Evolutionary conservation across 208 protist genomes (phyloP).

Genomic region (Trypanosoma scelopori): DNA sequence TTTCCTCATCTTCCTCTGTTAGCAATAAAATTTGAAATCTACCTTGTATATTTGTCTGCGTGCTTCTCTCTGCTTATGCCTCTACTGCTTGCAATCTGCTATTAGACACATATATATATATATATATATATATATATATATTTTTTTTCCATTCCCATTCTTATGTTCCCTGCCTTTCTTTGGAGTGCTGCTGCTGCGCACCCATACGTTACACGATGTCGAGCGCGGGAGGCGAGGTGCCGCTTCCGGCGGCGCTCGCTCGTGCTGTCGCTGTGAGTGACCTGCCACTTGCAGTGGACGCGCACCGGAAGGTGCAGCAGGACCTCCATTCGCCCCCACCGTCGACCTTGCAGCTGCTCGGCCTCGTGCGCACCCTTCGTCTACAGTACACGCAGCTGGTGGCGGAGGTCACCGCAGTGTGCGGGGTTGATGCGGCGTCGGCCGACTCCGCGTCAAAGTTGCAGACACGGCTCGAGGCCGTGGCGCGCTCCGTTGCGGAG

Average conservation of each 20-base stretch:
- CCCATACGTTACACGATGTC: background rate
- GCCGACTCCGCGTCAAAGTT: background rate
- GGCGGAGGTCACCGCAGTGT: background rate
- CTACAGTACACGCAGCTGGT: slow-evolving; percentile 15
- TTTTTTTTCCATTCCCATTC: no score
- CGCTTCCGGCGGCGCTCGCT: slow-evolving; percentile 5
- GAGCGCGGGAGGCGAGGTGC: background rate
- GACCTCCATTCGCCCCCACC: background rate
- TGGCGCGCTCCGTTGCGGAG: slow-evolving; percentile 17
- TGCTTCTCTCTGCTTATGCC: no score
- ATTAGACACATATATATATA: no score
- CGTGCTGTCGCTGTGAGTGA: background rate
- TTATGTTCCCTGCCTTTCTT: background rate
- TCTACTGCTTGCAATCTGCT: no score
- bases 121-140: no score
- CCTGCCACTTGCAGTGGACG: background rate
- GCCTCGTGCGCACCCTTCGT: slow-evolving; percentile 7
- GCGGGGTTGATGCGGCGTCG: background rate
- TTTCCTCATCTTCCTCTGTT: no score
- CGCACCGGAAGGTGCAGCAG: background rate
- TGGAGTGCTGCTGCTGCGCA: background rate
- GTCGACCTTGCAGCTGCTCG: slow-evolving; percentile 16
- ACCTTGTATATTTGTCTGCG: no score
- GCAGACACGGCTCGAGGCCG: background rate
- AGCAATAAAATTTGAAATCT: no score